Base-by-base conservation (phyloP, 2,329 filamentous ascomycete species). In the Mariannaea elegans region DNA sequence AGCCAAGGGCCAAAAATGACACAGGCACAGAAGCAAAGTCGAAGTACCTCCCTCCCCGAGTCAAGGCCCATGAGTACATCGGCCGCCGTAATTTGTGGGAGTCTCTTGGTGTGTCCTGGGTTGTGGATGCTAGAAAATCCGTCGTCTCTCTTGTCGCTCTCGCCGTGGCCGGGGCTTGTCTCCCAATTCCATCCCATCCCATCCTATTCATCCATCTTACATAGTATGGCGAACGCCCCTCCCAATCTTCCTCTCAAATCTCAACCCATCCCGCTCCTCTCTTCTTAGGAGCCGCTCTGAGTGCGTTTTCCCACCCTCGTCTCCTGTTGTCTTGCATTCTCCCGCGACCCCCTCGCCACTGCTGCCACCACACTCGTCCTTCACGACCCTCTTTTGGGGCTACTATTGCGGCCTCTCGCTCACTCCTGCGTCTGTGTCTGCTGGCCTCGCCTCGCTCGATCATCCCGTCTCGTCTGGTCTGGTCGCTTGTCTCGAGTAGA, bases 11-110 rank as follows among this genome's bases (percentile, higher is more conserved):
- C 29, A 24, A 53, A 42, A 36, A 27, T 27, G 24, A 27, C 34
- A n/a, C 9, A 56, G 52, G 44, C 45, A 27, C 45, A 49, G 53
- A 29, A 6, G 24, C 24, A 27, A 9, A 27, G 9, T 42, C 49
- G 42, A 59, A 39, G 56, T 59, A 59, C 51, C 56, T 54, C 56
- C 34, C 31, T 16, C 24, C 50, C 45, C 56, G 50, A 59, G 56
- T 59, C 56, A 54, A 59, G 56, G 32, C 46, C 32, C 24, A 47
- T 47, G 39, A 42, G 52, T 56, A 60, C 57, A 21, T 60, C 24
- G 29, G 23, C 34, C 44, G 44, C 52, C 34, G 16, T 34, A 14
- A 31, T 36, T 50, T 39, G 19, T 18, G 18, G 18, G 36, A 27
- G 31, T 38, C 45, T 56, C 50, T 46, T 51, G 45, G 44, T 31